These are phyloP conservation scores for Tylopilus rubrobrunneus DNA, from an alignment of 768 basidiomycete species.

Conservation along the genomic window DNA sequence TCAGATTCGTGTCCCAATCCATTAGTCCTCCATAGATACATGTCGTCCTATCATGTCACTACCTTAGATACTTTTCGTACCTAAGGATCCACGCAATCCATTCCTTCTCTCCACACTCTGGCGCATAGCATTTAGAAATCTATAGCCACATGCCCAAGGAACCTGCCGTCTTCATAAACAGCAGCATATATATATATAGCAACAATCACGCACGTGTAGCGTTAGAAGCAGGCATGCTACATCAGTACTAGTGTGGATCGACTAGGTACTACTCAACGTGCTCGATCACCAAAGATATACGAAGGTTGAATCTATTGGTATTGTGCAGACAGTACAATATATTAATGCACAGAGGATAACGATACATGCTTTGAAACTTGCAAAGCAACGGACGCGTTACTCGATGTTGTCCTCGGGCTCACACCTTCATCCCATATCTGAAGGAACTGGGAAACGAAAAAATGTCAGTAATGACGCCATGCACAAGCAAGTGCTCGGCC, in stretches of 20 bases:
- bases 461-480: constrained; percentile 1
- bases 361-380: constrained; percentile 17
- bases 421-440: constrained; percentile 80
- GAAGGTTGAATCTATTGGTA: background rate
- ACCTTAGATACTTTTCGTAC: too few species aligned
- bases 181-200: constrained; percentile 32
- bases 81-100: too few species aligned
- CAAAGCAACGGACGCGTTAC: constrained; percentile 15
- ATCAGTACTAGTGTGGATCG: too few species aligned
- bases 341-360: constrained; percentile 27
- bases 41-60: too few species aligned
- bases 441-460: constrained; percentile 47
- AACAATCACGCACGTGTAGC: too few species aligned
- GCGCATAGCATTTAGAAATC: constrained; percentile 30
- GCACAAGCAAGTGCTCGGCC: constrained; percentile 16
- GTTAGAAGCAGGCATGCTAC: background rate
- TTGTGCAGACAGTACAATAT: constrained; percentile 22
- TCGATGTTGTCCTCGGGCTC: constrained; percentile 54
- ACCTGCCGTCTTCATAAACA: constrained; percentile 47
- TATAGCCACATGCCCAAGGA: constrained; percentile 55
- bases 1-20: too few species aligned
- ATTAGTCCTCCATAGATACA: too few species aligned
- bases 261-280: too few species aligned
- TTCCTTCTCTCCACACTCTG: too few species aligned
- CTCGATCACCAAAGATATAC: too few species aligned